phyloP scores from a whole-genome alignment of 768 basidiomycete genomes.

The Pulveroboletus frians region DNA sequence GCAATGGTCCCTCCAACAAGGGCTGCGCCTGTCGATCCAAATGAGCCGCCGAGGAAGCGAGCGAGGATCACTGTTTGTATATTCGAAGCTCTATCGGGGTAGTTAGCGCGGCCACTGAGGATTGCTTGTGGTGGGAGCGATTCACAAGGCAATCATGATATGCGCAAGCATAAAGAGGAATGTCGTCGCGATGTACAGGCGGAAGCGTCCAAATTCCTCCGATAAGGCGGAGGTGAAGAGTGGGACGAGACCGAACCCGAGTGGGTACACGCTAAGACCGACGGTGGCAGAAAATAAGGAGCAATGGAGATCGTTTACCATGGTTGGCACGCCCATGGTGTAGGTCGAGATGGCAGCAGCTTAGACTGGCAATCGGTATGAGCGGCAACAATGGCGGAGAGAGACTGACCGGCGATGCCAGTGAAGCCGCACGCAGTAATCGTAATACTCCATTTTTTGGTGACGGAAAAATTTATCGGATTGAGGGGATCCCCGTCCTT shows the following conservation, averaged over 20 bases:
- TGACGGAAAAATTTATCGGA: conserved; percentile 35
- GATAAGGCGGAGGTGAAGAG: conserved; percentile 65
- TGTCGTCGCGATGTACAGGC: conserved; percentile 49
- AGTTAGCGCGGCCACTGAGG: conserved; percentile 3
- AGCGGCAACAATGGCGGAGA: neutral
- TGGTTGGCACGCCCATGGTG: conserved; percentile 50
- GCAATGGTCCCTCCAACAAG: conserved; percentile 74
- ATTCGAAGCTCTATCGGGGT: conserved; percentile 32
- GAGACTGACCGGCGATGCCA: conserved; percentile 26
- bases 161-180: conserved; percentile 49
- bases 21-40: conserved; percentile 64
- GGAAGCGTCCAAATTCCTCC: conserved; percentile 67
- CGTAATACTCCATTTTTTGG: conserved; percentile 41
- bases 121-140: neutral
- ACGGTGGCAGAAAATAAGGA: conserved; percentile 42
- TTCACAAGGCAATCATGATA: conserved; percentile 34
- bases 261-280: conserved; percentile 47
- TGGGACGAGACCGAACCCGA: conserved; percentile 61
- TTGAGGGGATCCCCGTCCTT: conserved; percentile 35
- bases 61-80: conserved; percentile 61
- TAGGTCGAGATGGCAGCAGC: conserved; percentile 51
- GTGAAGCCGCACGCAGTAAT: conserved; percentile 33
- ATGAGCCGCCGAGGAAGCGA: conserved; percentile 61
- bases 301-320: conserved; percentile 45
- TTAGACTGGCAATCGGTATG: conserved; percentile 14